Conservation (phyloP, 768 basidiomycete genomes). For the Leccinum aurantiacum region DNA sequence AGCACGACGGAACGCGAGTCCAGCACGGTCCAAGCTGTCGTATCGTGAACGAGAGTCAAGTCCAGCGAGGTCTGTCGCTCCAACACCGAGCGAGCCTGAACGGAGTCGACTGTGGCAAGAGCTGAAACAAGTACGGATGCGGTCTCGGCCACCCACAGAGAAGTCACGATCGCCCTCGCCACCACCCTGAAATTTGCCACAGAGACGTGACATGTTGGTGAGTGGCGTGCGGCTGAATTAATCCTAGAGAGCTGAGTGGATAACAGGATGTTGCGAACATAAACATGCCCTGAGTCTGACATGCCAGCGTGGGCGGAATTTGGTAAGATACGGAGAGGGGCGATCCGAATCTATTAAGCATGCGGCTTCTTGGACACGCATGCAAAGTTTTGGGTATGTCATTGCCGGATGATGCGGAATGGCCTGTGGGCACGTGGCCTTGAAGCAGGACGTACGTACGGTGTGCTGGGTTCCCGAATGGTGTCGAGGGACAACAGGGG, state of each 20-base stretch:
- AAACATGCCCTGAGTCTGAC: neutral
- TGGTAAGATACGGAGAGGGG: conserved; percentile 5
- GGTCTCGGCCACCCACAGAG: conserved; percentile 46
- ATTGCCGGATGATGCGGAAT: conserved; percentile 4
- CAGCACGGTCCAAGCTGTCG: conserved; percentile 35
- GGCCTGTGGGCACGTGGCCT: conserved; percentile 14
- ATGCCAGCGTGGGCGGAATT: conserved; percentile 7
- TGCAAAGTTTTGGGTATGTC: conserved; percentile 12
- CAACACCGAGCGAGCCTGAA: conserved; percentile 38
- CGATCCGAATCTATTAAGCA: conserved; percentile 19
- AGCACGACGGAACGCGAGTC: conserved; percentile 41
- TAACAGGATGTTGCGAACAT: conserved; percentile 11
- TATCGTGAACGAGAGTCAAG: conserved; percentile 24
- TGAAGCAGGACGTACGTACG: conserved; percentile 1
- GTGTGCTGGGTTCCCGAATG: neutral
- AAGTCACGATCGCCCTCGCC: conserved; percentile 40
- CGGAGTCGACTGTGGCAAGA: conserved; percentile 56
- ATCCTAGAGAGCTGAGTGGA: conserved; percentile 11
- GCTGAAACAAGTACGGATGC: conserved; percentile 48
- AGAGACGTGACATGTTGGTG: conserved; percentile 12
- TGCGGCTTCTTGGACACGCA: conserved; percentile 17
- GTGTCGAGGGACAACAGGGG: neutral
- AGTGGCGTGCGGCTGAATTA: conserved; percentile 14
- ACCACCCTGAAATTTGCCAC: conserved; percentile 34
- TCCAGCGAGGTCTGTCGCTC: conserved; percentile 27